Evolutionary conservation across 148 eudicot species (phyloP).

Genomic region (Rhododendron molle): DNA sequence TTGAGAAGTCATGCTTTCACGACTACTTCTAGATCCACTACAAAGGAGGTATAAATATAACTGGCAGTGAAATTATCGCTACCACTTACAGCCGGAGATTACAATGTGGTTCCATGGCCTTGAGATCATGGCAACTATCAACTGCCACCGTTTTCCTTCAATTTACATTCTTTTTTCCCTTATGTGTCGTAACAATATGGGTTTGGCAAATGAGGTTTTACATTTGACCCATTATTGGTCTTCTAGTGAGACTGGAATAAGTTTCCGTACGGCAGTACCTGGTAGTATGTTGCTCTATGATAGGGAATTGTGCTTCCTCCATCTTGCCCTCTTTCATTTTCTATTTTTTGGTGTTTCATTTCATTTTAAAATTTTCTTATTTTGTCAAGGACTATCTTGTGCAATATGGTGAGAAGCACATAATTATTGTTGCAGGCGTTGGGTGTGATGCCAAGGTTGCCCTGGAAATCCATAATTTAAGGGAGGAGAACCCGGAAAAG

Average conservation of each 20-base stretch:
- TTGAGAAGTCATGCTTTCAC: not conserved
- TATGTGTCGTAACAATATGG: not conserved
- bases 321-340: not conserved
- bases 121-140: not conserved
- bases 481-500: conserved; percentile 98
- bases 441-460: conserved; percentile 99
- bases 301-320: not conserved
- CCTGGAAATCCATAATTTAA: conserved; percentile 83
- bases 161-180: not conserved
- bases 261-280: not conserved
- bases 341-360: not conserved
- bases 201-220: not conserved
- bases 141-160: not conserved
- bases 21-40: not conserved
- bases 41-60: not conserved
- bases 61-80: not conserved
- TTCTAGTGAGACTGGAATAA: not conserved
- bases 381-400: not conserved
- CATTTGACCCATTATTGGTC: not conserved
- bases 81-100: not conserved
- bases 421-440: conserved; percentile 52
- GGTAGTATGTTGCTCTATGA: not conserved
- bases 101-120: not conserved
- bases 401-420: conserved; percentile 1
- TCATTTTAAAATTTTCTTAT: not conserved